Base-by-base conservation (phyloP, 2,329 filamentous ascomycete genomes). In the Fusarium illudens region DNA sequence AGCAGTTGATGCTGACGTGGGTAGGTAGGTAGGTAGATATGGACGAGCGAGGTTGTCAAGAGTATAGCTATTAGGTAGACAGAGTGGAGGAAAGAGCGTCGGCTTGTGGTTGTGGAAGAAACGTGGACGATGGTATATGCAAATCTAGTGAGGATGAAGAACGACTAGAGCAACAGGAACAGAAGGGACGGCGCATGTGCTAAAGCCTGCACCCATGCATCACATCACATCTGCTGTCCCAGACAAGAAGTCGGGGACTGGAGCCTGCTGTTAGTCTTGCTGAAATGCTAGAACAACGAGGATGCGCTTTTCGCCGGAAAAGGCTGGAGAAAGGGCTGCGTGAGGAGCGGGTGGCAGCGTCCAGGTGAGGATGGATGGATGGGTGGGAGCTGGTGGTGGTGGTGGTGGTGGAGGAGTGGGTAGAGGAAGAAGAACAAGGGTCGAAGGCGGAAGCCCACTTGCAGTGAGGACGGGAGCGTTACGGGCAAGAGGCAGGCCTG, bases 131-230 rank as follows among this genome's bases (percentile, higher is more conserved):
- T 32, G 36, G 37, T 52, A 20, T 68, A 58, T 52, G 57, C 42
- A 60, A 62, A 61, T 46, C 57, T 50, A 51, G 30, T 44, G 51
- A 50, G 65, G 61, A 58, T 48, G 37, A 64, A 51, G 50, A 67
- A 55, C 25, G 62, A 62, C 29, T 55, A 67, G 66, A 69, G 62
- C 36, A 58, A 69, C 62, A 68, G 66, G 62, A 54, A 69, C 55
- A 55, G 37, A 49, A 67, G 39, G 32, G 39, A 62, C 32, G 58
- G 58, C 62, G 62, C 66, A 69, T 67, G 66, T 68, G 66, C 65
- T 58, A 66, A 68, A 51, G 60, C 54, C 50, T 69, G 62, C 62
- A 68, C 62, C 30, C 54, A 57, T 68, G 66, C 54, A 60, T 69
- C 66, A 69, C 66, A 67, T 69, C 66, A 68, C 57, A 58, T 44